A percentile compares a stretch with the other conserved stretches of the same genome.
These are phyloP conservation scores for Parietichytrium sp. DNA, from an alignment of 108 stramenopile species.

Conservation along the genomic window DNA sequence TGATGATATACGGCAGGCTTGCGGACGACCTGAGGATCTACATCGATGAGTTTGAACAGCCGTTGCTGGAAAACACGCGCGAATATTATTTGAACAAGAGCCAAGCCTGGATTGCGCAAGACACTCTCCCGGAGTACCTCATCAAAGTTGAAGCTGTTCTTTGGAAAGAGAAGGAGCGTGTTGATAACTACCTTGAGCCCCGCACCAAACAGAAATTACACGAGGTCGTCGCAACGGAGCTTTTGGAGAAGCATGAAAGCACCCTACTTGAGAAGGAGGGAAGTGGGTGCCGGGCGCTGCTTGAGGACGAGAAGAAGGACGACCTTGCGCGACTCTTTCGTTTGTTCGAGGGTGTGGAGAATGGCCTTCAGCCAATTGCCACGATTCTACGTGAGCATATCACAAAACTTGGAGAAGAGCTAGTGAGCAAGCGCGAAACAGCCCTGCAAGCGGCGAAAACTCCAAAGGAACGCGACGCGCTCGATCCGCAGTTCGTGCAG, in stretches of 20 bases:
- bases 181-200: slow-evolving; percentile 84
- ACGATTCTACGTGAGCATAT: slow-evolving; percentile 80
- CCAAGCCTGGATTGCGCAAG: slow-evolving; percentile 89
- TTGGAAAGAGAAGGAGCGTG: slow-evolving; percentile 79
- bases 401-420: slow-evolving; percentile 75
- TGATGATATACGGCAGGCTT: slow-evolving; percentile 94
- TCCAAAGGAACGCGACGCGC: slow-evolving; percentile 66
- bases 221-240: slow-evolving; percentile 86
- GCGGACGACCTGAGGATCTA: slow-evolving; percentile 87
- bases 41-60: slow-evolving; percentile 81
- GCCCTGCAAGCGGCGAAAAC: background rate
- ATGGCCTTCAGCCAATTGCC: slow-evolving; percentile 89
- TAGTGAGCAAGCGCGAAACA: slow-evolving; percentile 79
- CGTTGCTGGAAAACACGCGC: slow-evolving; percentile 79
- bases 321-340: slow-evolving; percentile 95
- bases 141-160: slow-evolving; percentile 93
- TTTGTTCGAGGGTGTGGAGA: slow-evolving; percentile 85
- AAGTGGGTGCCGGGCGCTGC: slow-evolving; percentile 85
- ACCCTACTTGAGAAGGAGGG: slow-evolving; percentile 93
- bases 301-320: slow-evolving; percentile 91
- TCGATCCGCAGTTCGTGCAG: slow-evolving; percentile 95
- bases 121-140: slow-evolving; percentile 93
- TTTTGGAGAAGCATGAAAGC: slow-evolving; percentile 86
- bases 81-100: slow-evolving; percentile 86
- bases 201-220: slow-evolving; percentile 83